Base-by-base conservation (phyloP, 768 basidiomycete species). In the Chalciporus chontae region DNA sequence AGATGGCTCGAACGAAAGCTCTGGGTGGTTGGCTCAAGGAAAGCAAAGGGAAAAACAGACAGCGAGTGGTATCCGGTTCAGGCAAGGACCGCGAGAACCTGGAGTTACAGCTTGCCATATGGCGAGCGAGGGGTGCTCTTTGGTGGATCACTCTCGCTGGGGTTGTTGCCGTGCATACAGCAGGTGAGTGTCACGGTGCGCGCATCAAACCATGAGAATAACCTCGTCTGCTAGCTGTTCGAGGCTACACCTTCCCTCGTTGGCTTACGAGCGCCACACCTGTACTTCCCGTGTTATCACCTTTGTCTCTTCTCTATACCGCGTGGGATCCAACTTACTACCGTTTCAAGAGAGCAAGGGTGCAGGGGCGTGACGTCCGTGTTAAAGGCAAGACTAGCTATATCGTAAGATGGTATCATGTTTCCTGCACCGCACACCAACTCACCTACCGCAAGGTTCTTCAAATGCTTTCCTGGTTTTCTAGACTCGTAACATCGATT, bases 241-340 rank as follows among this genome's bases (percentile, higher is more conserved):
- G 52, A 38, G 58, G 55, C 19, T 56, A 47, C 37, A 24, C 50
- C 19, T 64, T 62, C 27, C 58, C 68, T 7, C 53, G 4, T 45
- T 36, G 27, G 5, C 48, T 64, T 11, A 24, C 49, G 1, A 40
- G 64, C 29, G 40, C 71, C 34, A 59, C 67, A 43, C 77, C 77
- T 9, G 53, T 63, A 5, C 69, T 85, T 44, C 83, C 87, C 3
- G 24, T 73, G 4, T 39, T 87, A 17, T 68, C 73, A 24, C 39
- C 83, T 1, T 10, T 80, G 14, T 91, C 91, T 17, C 61, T 93
- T 14, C 60, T 85, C 6, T 94, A 92, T 85, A 82, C 83, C 0
- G 81, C 77, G 2, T 95, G 93, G 93, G 84, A 95, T 62, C 92
- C 90, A 11, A 87, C 87, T 17, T 92, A 91, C 66, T 68, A 77